Base-by-base conservation (phyloP, 2,329 filamentous ascomycete species). In the Lasiodiplodia gonubiensis region DNA sequence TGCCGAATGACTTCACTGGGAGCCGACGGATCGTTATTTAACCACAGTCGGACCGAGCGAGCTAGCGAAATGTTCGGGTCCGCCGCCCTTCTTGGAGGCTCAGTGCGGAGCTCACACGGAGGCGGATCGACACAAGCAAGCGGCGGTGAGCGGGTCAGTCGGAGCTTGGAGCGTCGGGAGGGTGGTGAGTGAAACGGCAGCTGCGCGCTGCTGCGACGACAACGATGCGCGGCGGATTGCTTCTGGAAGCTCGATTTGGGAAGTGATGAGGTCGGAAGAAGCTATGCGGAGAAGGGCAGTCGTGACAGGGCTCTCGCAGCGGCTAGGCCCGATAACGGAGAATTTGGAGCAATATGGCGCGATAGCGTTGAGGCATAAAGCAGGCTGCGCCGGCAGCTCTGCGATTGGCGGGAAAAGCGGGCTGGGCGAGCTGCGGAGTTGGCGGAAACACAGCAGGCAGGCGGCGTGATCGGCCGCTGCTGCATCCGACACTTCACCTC, bases 291-390 rank as follows among this genome's bases (percentile, higher is more conserved):
- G 59, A 37, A 51, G 5, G 59, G 46, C 30, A 63, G 59, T 11
- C 42, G 12, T 16, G 42, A 12, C 42, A 51, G 59, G 59, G 59
- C 30, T 37, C 27, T 23, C 27, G 46, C n/a, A 12, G 59, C 54
- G 27, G 59, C 42, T 51, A 63, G 59, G 59, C 59, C 59, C 59
- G 59, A 51, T 33, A 61, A 48, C 57, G 57, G 57, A 61, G 57
- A 48, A 48, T 54, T 21, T 14, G 21, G 53, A 12, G 33, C 30
- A 23, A 33, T 39, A 27, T 35, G 37, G 42, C 16, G 42, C 42
- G 42, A 35, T 23, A 23, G 42, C 35, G 42, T 35, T 51, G 59
- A 51, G 59, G 42, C 59, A 51, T 37, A 51, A 51, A 51, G 8
- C 42, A 51, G 35, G 42, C 42, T 14, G 42, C 25, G 52, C 5